phyloP scores from a whole-genome alignment of 768 basidiomycete species.

The Xerocomus brunneocitrinus region DNA sequence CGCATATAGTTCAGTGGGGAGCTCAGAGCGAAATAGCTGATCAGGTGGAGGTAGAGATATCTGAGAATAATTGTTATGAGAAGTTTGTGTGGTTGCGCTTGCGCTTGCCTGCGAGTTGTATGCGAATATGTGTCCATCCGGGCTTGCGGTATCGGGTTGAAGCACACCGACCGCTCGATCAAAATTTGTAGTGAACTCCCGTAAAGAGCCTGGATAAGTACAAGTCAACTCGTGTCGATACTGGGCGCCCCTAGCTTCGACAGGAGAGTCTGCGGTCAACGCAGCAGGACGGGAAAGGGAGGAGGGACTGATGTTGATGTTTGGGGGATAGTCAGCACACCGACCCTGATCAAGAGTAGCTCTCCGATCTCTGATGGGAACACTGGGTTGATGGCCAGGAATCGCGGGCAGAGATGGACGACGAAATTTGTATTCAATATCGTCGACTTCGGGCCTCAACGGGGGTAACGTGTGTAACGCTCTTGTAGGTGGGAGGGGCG shows the following conservation, averaged over 20 bases:
- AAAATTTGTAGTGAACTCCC: conserved; percentile 15
- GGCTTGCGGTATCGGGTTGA: conserved; percentile 5
- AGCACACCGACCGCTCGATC: conserved; percentile 17
- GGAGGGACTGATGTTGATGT: not conserved
- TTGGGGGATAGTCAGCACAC: conserved; percentile 9
- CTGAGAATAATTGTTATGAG: conserved; percentile 15
- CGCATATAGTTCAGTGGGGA: conserved; percentile 28
- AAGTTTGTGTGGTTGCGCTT: not conserved
- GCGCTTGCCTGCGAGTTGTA: conserved; percentile 9
- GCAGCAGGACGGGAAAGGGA: conserved; percentile 5
- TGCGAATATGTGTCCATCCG: conserved; percentile 3
- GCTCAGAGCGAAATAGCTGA: conserved; percentile 26
- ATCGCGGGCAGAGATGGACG: conserved; percentile 27
- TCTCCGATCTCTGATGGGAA: conserved; percentile 12
- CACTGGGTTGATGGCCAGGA: conserved; percentile 6
- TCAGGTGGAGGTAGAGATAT: conserved; percentile 33
- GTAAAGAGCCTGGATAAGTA: conserved; percentile 16
- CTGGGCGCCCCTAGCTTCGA: conserved; percentile 10
- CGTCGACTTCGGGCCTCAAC: conserved; percentile 22
- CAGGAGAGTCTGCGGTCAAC: conserved; percentile 1
- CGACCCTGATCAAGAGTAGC: conserved; percentile 12
- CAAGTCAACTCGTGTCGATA: conserved; percentile 15
- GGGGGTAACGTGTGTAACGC: conserved; percentile 25
- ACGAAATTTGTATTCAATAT: conserved; percentile 30
- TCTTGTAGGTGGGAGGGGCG: conserved; percentile 22